Conservation (phyloP, 2,329 filamentous ascomycete species). For the Exophiala spinifera region DNA sequence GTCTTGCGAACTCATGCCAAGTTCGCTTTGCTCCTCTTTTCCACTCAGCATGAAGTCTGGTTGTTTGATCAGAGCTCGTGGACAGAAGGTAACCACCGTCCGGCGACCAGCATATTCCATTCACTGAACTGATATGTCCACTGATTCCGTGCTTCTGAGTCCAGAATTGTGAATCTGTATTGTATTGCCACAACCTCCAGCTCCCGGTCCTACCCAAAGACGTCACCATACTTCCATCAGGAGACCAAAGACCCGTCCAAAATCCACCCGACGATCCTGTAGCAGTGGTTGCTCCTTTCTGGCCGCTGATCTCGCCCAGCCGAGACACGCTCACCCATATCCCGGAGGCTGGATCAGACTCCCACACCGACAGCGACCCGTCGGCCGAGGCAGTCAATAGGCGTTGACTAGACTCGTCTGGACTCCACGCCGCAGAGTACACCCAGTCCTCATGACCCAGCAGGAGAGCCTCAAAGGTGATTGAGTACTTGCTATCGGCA, state of each 20-base stretch:
- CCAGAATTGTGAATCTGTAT: conserved; percentile 65
- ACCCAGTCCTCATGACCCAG: conserved; percentile 99
- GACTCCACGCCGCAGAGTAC: conserved; percentile 78
- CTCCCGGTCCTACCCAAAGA: conserved; percentile 81
- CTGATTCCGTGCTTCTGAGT: conserved; percentile 71
- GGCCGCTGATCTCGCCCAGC: conserved; percentile 87
- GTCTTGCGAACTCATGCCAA: conserved; percentile 94
- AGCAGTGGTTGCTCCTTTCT: conserved; percentile 93
- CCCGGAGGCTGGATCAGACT: conserved; percentile 75
- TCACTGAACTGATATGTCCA: conserved; percentile 79
- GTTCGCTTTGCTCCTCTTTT: conserved; percentile 52
- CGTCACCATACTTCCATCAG: conserved; percentile 68
- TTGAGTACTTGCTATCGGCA: conserved; percentile 62
- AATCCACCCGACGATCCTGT: conserved; percentile 95
- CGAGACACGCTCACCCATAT: conserved; percentile 86
- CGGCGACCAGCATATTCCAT: conserved; percentile 78
- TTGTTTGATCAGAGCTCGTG: conserved; percentile 89
- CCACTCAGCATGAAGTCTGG: conserved; percentile 81
- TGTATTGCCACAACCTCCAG: conserved; percentile 81
- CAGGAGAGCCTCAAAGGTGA: conserved; percentile 90
- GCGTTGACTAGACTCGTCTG: conserved; percentile 56
- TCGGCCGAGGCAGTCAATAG: conserved; percentile 90
- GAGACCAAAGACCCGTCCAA: conserved; percentile 92
- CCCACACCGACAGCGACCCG: conserved; percentile 92
- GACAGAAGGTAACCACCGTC: conserved; percentile 82